Base-by-base conservation (phyloP, 306 rosid species). In the Ceratonia siliqua region DNA sequence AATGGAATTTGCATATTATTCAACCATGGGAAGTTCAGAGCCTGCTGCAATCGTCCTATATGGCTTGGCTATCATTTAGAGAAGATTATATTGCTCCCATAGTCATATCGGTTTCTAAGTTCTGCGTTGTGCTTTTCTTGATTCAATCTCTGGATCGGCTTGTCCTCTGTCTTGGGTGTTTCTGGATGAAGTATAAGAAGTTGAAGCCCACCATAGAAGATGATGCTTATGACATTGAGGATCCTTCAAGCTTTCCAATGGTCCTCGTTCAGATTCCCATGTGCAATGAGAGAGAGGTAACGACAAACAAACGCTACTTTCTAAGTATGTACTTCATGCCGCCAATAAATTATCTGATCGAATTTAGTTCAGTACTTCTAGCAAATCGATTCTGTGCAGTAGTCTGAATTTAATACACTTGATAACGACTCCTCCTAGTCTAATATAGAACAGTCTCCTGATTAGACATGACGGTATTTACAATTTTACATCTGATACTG, bases 231-330 rank as follows among this genome's bases (percentile, higher is more conserved):
- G 93, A 91, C 78, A 73, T 82, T 68, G 93, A 93, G 32, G 93
- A 89, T 59, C 77, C 91, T 77, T 78, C 77, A 5, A 73, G 82
- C 61, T 91, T 87, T 61, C 98, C 98, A 1, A 89, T 85, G 96
- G 93, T 93, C 39, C 87, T 93, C 75, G 89, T 93, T 82, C 98
- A 93, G 86, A 93, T 93, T 84, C 98, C 96, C 69, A 93, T 93
- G 98, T 93, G 98, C 84, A 93, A 93, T 85, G 98, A 93, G 70
- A 86, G 91, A 93, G 98, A 93, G 98, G 98, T 93, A 91, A 85
- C 6, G 53, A 0, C 50, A 59, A 33, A 2, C 67, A 25, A 52
- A 59, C 45, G 21, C 82, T 5, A 46, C 75, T 62, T 71, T 35
- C 33, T 80, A 3, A 59, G 22, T 54, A 6, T 68, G 45, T 15